A percentile compares a stretch with the other conserved stretches of the same genome.
Evolutionary conservation across 2,329 filamentous ascomycete species (phyloP).

Genomic region (Scytalidium lignicola): DNA sequence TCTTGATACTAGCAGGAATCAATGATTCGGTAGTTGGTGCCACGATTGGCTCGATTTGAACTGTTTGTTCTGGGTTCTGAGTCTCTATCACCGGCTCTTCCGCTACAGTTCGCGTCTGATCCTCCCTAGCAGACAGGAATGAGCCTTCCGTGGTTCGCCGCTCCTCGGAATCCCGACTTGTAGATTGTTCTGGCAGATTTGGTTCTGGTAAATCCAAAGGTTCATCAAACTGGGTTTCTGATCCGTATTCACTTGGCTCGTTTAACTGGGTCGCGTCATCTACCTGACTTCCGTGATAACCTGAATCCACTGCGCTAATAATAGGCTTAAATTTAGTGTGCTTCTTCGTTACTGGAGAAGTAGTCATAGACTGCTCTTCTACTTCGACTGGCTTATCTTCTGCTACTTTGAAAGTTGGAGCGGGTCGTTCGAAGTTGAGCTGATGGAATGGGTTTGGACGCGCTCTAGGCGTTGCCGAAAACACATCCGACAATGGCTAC

Average conservation of each 20-base stretch:
- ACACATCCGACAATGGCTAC: constrained; percentile 56
- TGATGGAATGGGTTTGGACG: constrained; percentile 36
- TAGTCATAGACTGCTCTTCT: constrained; percentile 4
- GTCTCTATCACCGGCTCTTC: constrained; percentile 6
- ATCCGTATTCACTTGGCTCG: not conserved
- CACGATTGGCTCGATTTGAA: constrained; percentile 3
- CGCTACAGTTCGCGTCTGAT: constrained; percentile 30
- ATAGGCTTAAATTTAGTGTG: constrained; percentile 21
- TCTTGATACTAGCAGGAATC: not conserved
- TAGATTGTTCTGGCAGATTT: not conserved
- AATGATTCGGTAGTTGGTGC: constrained; percentile 16
- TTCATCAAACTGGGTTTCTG: not conserved
- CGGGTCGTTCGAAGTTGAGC: constrained; percentile 20
- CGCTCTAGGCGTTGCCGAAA: constrained; percentile 51
- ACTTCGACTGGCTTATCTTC: constrained; percentile 38
- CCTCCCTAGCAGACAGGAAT: constrained; percentile 40
- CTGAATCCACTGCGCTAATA: constrained; percentile 52
- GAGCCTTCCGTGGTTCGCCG: constrained; percentile 24
- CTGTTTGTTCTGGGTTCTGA: constrained; percentile 1
- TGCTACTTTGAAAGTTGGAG: constrained; percentile 53
- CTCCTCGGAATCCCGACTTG: constrained; percentile 17
- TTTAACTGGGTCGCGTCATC: constrained; percentile 10
- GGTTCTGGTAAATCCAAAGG: not conserved
- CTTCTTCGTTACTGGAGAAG: constrained; percentile 5
- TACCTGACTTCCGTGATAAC: constrained; percentile 63